These are phyloP conservation scores for Boletellus deceptivus DNA, from an alignment of 1,284 basidiomycete species.

Conservation along the genomic window DNA sequence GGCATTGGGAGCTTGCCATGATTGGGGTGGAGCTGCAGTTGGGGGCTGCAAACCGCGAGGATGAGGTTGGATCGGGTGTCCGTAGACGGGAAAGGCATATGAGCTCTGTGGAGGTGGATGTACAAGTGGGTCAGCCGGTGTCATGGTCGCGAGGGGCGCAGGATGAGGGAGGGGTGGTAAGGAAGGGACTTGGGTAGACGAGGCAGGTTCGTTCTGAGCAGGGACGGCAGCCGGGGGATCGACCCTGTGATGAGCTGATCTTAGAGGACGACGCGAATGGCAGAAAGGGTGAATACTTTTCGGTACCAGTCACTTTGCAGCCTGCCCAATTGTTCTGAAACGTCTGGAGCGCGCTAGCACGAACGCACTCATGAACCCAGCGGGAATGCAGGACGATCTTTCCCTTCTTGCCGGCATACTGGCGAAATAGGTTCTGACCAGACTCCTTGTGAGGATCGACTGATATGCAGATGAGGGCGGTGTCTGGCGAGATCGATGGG, in stretches of 20 bases:
- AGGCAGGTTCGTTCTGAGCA: constrained; percentile 31
- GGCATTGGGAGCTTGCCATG: constrained; percentile 58
- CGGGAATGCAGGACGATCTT: constrained; percentile 68
- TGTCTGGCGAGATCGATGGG: constrained; percentile 12
- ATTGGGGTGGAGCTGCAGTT: constrained; percentile 48
- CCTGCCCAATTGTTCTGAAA: constrained; percentile 73
- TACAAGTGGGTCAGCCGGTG: constrained; percentile 31
- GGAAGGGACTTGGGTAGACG: constrained; percentile 24
- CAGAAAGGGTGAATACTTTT: constrained; percentile 47
- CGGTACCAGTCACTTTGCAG: constrained; percentile 74
- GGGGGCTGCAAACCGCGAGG: constrained; percentile 47
- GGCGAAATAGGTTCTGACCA: constrained; percentile 75
- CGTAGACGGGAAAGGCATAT: constrained; percentile 50
- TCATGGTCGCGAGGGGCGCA: constrained; percentile 28
- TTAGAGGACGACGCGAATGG: constrained; percentile 5
- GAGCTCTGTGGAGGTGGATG: constrained; percentile 33
- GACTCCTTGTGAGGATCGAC: constrained; percentile 67
- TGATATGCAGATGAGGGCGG: constrained; percentile 6
- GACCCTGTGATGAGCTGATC: constrained; percentile 17
- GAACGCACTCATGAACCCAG: constrained; percentile 75
- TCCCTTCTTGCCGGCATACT: constrained; percentile 72
- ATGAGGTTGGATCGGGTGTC: constrained; percentile 39
- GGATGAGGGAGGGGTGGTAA: constrained; percentile 34
- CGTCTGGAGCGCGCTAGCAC: constrained; percentile 62
- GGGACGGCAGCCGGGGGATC: constrained; percentile 36